These are phyloP conservation scores for Cyclotella choctawhatcheeana DNA, from an alignment of 108 stramenopile species.

Conservation along the genomic window DNA sequence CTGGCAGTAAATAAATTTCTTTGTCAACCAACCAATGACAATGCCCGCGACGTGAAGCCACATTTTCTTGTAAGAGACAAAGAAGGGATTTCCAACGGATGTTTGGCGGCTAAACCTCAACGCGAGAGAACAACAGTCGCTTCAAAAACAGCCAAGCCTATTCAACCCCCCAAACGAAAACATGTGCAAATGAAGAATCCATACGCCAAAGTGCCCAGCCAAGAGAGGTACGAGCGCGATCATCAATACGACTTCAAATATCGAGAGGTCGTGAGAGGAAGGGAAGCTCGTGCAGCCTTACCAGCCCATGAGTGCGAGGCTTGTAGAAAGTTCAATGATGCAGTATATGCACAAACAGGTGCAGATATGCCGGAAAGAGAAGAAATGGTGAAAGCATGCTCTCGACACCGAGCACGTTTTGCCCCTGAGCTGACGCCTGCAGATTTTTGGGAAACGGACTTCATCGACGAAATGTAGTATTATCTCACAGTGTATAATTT, in stretches of 20 bases:
- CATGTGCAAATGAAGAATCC: conserved; percentile 11
- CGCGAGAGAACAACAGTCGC: background rate
- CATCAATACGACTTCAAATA: conserved; percentile 28
- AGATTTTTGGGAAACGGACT: conserved; percentile 57
- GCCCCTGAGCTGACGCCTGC: conserved; percentile 39
- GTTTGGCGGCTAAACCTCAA: too few relatives aligned
- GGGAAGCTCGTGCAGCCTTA: conserved; percentile 33
- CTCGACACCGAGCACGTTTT: conserved; percentile 49
- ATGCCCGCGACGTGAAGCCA: background rate
- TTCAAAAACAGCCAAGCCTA: background rate
- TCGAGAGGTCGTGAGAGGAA: conserved; percentile 56
- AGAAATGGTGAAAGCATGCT: conserved; percentile 50
- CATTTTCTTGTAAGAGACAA: background rate
- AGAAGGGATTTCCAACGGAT: background rate
- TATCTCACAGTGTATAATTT: background rate
- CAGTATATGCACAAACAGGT: conserved; percentile 31
- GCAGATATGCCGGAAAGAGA: conserved; percentile 33
- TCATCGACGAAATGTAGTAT: conserved; percentile 30
- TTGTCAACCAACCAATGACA: background rate
- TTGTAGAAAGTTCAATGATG: conserved; percentile 51
- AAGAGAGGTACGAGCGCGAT: conserved; percentile 9
- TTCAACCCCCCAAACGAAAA: background rate
- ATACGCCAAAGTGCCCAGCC: conserved; percentile 13
- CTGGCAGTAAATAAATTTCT: conserved; percentile 9
- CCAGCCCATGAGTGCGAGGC: conserved; percentile 57